Evolutionary conservation across 768 basidiomycete genomes (phyloP).

Genomic region (Tylopilus balloui): DNA sequence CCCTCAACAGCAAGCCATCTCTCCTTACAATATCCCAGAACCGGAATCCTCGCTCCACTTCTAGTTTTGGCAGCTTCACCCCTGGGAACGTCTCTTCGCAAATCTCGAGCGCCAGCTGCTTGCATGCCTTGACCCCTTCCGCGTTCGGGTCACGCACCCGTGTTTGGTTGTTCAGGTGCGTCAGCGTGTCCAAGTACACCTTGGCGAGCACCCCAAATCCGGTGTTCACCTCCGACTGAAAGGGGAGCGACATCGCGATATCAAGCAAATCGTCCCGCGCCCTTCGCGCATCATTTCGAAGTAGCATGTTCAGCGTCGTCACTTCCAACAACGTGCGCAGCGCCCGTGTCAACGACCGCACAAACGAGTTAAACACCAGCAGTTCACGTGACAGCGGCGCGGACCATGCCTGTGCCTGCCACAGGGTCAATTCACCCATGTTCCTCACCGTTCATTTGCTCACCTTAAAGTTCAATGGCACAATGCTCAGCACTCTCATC

Average conservation of each 20-base stretch:
- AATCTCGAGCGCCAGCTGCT: conserved; percentile 82
- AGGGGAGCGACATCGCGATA: conserved; percentile 86
- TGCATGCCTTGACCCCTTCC: conserved; percentile 77
- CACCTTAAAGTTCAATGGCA: conserved; percentile 92
- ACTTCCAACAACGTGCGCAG: conserved; percentile 89
- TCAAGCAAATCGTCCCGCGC: conserved; percentile 89
- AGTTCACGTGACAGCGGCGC: conserved; percentile 95
- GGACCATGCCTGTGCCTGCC: conserved; percentile 84
- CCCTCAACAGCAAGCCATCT: conserved; percentile 8
- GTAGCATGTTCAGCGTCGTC: conserved; percentile 86
- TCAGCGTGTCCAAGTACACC: conserved; percentile 91
- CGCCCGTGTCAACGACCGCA: conserved; percentile 85
- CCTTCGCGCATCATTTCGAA: conserved; percentile 82
- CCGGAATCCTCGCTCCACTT: conserved; percentile 94
- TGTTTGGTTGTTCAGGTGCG: conserved; percentile 77
- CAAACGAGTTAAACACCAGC: conserved; percentile 97
- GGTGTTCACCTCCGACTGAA: conserved; percentile 95
- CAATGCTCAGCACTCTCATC: conserved; percentile 94
- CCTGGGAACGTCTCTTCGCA: conserved; percentile 94
- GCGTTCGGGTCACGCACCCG: conserved; percentile 73
- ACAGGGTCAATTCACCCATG: conserved; percentile 2
- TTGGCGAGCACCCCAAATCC: conserved; percentile 97
- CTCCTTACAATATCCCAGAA: conserved; percentile 94
- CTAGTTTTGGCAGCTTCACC: conserved; percentile 78
- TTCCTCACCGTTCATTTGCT: conserved; percentile 16